Evolutionary conservation across 78 protist genomes (phyloP), one percentile per base, ranked within the genome.

Genomic region (Dictyostelium firmibasis): DNA sequence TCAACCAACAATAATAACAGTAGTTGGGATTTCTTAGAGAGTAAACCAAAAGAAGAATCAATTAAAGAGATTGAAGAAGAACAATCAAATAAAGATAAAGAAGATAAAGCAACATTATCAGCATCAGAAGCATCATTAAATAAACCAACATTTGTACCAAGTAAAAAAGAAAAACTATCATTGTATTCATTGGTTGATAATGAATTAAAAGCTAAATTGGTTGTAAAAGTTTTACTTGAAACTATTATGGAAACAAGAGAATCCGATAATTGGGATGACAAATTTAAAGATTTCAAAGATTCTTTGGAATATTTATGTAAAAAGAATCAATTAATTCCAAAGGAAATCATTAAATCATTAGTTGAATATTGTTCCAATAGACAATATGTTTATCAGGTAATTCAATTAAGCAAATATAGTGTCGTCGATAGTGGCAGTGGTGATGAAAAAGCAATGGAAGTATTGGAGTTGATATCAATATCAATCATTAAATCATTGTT

Each of bases 151-250:
- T 35, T 23, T 7, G 20, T 27, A 60, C 33, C 43, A 60, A 83
- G 23, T 50, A 31, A 31, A 62, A 83, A 81, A 18, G 93, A 79
- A 43, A 57, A 79, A 53, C 25, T 88, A 8, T 88, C 93, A 79
- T 36, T 88, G 2, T 88, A 78, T 79, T 85, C 93, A 60, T 33
- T 88, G 27, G 25, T 88, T 16, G 93, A 88, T n/a, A 11, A 60
- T 25, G 93, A 88, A 67, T 79, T 88, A 25, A 88, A 88, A 67
- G 23, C 81, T 13, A 88, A 88, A 53, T 18, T 75, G 18, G 70
- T 88, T 25, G n/a, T 88, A 0, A 64, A 78, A 41, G n/a, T 88
- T 13, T 50, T 88, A 18, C 20, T 88, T 64, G 78, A 88, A 31
- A 64, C 67, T 0, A 76, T 88, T 20, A 62, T 88, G 23, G 44